Evolutionary conservation across 257 asterid species (phyloP).

Genomic region (Phtheirospermum japonicum): DNA sequence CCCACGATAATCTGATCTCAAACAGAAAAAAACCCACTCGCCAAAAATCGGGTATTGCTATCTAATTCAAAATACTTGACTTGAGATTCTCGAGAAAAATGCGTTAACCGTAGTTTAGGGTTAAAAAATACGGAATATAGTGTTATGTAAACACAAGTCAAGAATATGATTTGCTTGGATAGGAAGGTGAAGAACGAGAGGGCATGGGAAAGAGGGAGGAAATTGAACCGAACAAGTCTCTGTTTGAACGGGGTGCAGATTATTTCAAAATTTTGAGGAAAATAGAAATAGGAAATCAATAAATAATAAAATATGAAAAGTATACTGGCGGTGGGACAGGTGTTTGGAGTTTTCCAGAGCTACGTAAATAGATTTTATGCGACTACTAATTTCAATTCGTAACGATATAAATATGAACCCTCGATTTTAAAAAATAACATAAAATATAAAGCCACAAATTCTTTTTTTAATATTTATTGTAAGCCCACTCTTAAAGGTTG

Average conservation of each 20-base stretch:
- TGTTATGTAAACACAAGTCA: neutral
- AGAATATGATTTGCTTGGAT: conserved; percentile 18
- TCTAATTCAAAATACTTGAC: neutral
- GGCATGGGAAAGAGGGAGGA: neutral
- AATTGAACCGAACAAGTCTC: neutral
- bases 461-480: too few relatives aligned
- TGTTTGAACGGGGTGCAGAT: conserved; percentile 1
- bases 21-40: conserved; percentile 14
- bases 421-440: too few relatives aligned
- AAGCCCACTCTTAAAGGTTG: too few relatives aligned
- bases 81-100: neutral
- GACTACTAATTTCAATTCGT: neutral
- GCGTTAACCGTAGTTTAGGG: neutral
- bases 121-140: neutral
- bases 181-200: conserved; percentile 5
- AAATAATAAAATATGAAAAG: neutral
- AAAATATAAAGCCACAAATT: too few relatives aligned
- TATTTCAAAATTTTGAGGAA: neutral
- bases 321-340: neutral
- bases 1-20: conserved; percentile 9
- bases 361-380: too few relatives aligned
- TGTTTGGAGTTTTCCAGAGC: neutral
- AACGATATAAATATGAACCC: too few relatives aligned
- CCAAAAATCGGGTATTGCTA: neutral
- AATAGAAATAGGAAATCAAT: neutral